Percentiles rank a stretch among this genome's conserved stretches.
Conservation (phyloP, 2,329 filamentous ascomycete species). For the Fusarium denticulatum region DNA sequence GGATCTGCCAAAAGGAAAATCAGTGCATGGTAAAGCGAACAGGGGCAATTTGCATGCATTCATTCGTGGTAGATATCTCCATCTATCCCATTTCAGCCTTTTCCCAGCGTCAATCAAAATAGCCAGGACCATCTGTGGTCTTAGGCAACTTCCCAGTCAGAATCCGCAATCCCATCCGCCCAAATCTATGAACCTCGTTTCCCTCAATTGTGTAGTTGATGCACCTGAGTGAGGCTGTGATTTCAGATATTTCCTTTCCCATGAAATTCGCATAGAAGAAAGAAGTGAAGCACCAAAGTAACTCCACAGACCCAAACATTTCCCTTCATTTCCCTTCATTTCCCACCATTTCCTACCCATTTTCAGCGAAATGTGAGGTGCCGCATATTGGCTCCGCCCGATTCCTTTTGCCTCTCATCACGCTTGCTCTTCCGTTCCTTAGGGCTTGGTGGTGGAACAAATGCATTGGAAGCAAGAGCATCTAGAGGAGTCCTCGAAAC, state of each 20-base stretch:
- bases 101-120: slow-evolving; percentile 2
- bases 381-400: neutral
- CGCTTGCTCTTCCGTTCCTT: slow-evolving; percentile 12
- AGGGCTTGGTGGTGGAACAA: neutral
- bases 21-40: neutral
- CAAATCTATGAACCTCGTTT: neutral
- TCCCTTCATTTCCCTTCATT: neutral
- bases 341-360: neutral
- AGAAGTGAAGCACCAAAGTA: neutral
- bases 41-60: neutral
- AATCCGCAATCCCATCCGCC: neutral
- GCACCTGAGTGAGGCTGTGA: neutral
- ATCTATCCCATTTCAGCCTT: neutral
- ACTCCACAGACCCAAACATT: neutral
- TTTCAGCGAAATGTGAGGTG: slow-evolving; percentile 1
- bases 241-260: neutral
- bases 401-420: neutral
- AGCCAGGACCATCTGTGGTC: neutral
- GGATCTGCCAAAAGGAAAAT: neutral
- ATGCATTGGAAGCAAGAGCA: too few species aligned
- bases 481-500: slow-evolving; percentile 11
- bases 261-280: neutral
- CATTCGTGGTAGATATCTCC: neutral
- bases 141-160: neutral
- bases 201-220: neutral